phyloP scores from a whole-genome alignment of 768 basidiomycete genomes.

The Dioszegia hungarica region DNA sequence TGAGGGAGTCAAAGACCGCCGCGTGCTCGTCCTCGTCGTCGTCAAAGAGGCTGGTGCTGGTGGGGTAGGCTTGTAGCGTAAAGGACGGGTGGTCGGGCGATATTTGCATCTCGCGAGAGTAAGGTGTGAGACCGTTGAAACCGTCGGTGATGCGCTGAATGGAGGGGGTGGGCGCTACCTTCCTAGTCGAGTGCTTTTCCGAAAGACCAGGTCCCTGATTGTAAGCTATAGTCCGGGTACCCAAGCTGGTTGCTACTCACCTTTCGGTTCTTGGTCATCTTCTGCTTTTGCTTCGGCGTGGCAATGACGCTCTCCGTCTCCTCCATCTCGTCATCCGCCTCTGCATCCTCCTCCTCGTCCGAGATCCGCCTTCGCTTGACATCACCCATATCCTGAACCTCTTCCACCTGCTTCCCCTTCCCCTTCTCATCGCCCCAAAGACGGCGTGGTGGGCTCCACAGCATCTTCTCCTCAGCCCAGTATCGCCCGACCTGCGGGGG shows the following conservation, averaged over 20 bases:
- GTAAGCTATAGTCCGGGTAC: too few species aligned
- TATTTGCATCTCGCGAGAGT: not conserved
- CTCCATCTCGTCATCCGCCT: slow-evolving; percentile 8
- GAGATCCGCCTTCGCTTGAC: not conserved
- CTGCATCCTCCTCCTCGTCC: not conserved
- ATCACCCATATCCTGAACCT: not conserved
- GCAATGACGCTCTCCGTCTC: not conserved
- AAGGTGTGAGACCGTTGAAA: not conserved
- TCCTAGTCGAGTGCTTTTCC: too few species aligned
- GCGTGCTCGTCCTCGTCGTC: not conserved
- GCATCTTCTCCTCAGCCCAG: not conserved
- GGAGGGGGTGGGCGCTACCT: not conserved
- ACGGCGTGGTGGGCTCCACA: not conserved
- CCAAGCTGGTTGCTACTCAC: too few species aligned
- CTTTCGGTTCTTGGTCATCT: not conserved
- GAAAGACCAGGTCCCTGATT: too few species aligned
- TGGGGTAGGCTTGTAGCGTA: not conserved
- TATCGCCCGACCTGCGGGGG: not conserved
- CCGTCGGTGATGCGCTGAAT: slow-evolving; percentile 6
- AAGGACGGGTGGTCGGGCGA: not conserved
- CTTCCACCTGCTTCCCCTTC: not conserved
- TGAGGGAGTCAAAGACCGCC: not conserved
- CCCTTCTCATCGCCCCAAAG: not conserved
- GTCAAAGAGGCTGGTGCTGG: not conserved
- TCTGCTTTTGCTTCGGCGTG: slow-evolving; percentile 6